Conservation (phyloP, 2,329 filamentous ascomycete genomes). For the Erysiphe neolycopersici region DNA sequence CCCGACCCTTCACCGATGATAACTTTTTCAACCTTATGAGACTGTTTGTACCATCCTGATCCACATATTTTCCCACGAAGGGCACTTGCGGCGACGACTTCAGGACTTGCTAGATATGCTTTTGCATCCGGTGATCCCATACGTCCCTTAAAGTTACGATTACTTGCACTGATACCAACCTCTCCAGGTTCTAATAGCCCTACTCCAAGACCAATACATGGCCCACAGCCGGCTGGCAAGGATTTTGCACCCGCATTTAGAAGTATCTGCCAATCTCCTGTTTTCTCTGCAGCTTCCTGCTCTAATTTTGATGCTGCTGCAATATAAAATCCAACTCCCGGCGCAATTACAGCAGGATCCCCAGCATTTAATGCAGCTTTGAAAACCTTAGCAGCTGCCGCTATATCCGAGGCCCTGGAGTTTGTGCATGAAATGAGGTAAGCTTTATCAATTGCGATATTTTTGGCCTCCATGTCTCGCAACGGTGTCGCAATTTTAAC, state of each 20-base stretch:
- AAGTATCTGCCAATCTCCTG: constrained; percentile 65
- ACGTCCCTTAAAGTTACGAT: constrained; percentile 76
- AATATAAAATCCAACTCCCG: constrained; percentile 65
- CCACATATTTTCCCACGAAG: constrained; percentile 44
- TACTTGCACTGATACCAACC: constrained; percentile 57
- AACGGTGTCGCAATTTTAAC: constrained; percentile 70
- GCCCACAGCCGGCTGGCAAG: constrained; percentile 49
- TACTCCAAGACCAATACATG: constrained; percentile 58
- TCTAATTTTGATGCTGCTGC: constrained; percentile 61
- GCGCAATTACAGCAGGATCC: constrained; percentile 39
- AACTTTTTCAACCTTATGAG: constrained; percentile 38
- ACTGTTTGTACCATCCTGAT: constrained; percentile 52
- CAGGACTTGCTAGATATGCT: constrained; percentile 68
- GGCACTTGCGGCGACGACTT: constrained; percentile 78
- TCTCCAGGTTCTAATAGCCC: constrained; percentile 68
- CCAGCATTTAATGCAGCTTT: constrained; percentile 34
- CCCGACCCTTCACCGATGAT: constrained; percentile 23
- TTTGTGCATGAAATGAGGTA: constrained; percentile 88
- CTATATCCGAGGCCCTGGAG: constrained; percentile 52
- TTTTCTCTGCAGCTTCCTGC: constrained; percentile 49
- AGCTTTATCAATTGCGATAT: constrained; percentile 58
- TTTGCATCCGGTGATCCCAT: constrained; percentile 63
- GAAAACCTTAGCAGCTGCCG: constrained; percentile 64
- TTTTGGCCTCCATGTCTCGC: constrained; percentile 38
- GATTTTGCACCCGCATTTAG: constrained; percentile 51